These are phyloP conservation scores for Sphaerosporella brunnea DNA, from an alignment of 495 filamentous ascomycete genomes.

Conservation along the genomic window DNA sequence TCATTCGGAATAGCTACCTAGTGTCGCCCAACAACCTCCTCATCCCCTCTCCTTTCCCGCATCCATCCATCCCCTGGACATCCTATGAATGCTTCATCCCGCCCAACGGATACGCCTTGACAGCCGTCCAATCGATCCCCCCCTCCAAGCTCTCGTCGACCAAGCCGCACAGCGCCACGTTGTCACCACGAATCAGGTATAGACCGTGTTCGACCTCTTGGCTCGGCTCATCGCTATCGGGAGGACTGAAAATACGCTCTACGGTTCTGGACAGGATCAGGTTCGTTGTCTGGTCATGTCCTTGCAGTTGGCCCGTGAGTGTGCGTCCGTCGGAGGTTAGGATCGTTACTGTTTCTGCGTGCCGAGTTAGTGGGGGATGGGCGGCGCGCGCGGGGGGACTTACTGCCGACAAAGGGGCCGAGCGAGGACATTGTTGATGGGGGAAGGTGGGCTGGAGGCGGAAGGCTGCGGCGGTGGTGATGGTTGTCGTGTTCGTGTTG, in stretches of 20 bases:
- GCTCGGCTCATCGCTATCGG: constrained; percentile 49
- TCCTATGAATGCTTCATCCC: constrained; percentile 56
- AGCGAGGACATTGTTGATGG: constrained; percentile 40
- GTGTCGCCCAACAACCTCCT: background rate
- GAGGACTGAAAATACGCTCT: constrained; percentile 71
- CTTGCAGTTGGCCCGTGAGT: constrained; percentile 62
- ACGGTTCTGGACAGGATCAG: constrained; percentile 68
- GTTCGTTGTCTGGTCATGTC: constrained; percentile 86
- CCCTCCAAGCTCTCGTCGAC: constrained; percentile 75
- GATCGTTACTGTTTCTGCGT: constrained; percentile 70
- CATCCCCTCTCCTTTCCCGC: background rate
- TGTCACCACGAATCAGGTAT: constrained; percentile 86
- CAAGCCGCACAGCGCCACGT: constrained; percentile 76
- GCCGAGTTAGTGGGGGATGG: constrained; percentile 3
- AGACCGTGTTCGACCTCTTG: constrained; percentile 68
- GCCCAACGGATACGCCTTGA: constrained; percentile 68
- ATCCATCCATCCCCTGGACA: background rate
- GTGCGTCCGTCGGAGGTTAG: constrained; percentile 86
- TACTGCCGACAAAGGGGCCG: constrained; percentile 49
- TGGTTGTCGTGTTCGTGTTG: background rate
- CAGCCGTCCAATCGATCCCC: constrained; percentile 79
- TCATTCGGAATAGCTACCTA: too few relatives aligned
- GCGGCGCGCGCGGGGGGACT: constrained; percentile 15
- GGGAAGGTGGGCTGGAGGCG: background rate
- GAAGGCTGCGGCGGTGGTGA: too few relatives aligned